Base-by-base conservation (phyloP, 2,329 filamentous ascomycete species). In the Neonectria punicea region DNA sequence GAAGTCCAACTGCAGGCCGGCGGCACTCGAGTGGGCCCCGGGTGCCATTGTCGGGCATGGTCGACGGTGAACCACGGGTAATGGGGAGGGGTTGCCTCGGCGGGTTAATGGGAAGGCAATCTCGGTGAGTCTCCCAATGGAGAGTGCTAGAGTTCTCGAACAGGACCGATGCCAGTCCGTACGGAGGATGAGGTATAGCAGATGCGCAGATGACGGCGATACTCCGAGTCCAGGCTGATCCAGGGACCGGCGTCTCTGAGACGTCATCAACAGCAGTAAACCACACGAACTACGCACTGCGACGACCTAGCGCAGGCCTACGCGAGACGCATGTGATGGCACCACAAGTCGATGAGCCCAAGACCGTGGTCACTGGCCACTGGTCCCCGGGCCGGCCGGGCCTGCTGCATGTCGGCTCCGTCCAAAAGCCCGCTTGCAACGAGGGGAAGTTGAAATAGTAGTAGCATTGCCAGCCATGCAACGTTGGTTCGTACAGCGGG, bases 11-110 rank as follows among this genome's bases (percentile, higher is more conserved):
- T 62, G 60, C 53, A 57, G 18, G 47, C 53, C 22, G 47, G 60
- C 53, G 47, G 60, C 60, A 57, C 60, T 49, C 30, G 18, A 46
- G 60, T 62, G 60, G 53, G 39, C 51, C 59, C 16, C 54, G 14
- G 53, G n/a, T 39, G 20, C 36, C 10, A 46, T 20, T 20, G 43
- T 46, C 20, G 20, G 20, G 11, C 25, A 28, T 41, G 46, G 53
- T 53, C 44, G 20, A 53, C n/a, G 30, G 30, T 36, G 43, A 47
- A 53, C 60, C 43, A 49, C 20, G 60, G 53, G 54, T 50, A 18
- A 25, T 47, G 41, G 32, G 30, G n/a, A 32, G 56, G 56, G 58
- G 34, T 55, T 14, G 58, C 51, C 49, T 61, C 58, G 58, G 53
- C 11, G 41, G 59, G 28, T 20, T 43, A 57, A 43, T 58, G 46